Base-by-base conservation (phyloP, 2,329 filamentous ascomycete species). In the Ascochyta rabiei region DNA sequence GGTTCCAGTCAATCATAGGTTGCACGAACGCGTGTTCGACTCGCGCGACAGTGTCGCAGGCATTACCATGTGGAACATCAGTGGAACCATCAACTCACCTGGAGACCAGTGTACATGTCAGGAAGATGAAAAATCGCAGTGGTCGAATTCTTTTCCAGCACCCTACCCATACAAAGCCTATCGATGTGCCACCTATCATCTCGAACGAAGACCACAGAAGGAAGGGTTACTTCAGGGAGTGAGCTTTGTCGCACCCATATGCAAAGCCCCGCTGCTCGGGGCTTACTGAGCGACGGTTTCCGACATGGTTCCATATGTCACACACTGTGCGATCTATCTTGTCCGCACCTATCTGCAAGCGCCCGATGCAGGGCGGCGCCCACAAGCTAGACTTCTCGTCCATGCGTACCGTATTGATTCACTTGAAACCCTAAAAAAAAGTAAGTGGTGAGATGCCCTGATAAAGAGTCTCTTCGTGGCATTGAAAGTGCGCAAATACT, bases 401-500 rank as follows among this genome's bases (percentile, higher is more conserved):
- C 16, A 38, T 31, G 31, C 15, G n/a, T n/a, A 38, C 43, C 6
- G 23, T 16, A 34, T 42, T 7, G 10, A 21, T 12, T 6, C 16
- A 26, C 13, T 33, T 21, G n/a, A 30, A 18, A 13, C 15, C 19
- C 24, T 12, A 23, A 37, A 39, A 23, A 9, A 15, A 5, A 13
- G n/a, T 40, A n/a, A 13, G 42, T 60, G 35, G 47, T 41, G 42
- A 56, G 35, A 56, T 33, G 28, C 31, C n/a, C 33, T 35, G 41
- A 42, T 46, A 37, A 33, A 28, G 30, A 19, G 38, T 21, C 38
- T 30, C 5, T 12, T 35, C 10, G 47, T 53, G 54, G 56, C 60
- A 48, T 57, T 23, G 44, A 66, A 62, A 42, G 44, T 53, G 63
- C 64, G 63, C 63, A 67, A 62, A 61, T 41, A 52, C 60, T 47